These are phyloP conservation scores for Gossypium aridum DNA, from an alignment of 441 rosid species.

Conservation along the genomic window DNA sequence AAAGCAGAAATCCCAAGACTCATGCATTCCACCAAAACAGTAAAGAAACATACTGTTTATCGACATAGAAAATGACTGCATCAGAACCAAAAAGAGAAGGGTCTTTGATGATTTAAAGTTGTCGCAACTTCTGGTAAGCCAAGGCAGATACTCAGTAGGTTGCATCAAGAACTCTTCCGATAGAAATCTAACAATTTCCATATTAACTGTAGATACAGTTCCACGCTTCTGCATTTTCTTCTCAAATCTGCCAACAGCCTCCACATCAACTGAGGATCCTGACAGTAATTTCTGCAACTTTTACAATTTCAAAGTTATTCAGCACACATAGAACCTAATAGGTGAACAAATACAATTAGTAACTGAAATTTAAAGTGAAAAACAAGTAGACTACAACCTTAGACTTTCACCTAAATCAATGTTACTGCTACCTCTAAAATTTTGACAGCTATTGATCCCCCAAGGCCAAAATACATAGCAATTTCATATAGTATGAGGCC, in stretches of 20 bases:
- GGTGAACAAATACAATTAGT: neutral
- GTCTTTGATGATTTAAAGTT: slow-evolving; percentile 56
- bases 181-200: slow-evolving; percentile 58
- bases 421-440: neutral
- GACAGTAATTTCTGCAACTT: slow-evolving; percentile 10
- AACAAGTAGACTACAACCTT: neutral
- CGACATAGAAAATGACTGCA: slow-evolving; percentile 48
- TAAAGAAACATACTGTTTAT: slow-evolving; percentile 32
- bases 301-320: slow-evolving; percentile 13
- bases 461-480: neutral
- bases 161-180: slow-evolving; percentile 42
- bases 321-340: slow-evolving; percentile 9
- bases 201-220: slow-evolving; percentile 43
- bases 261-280: slow-evolving; percentile 5
- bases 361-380: neutral
- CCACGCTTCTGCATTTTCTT: slow-evolving; percentile 49
- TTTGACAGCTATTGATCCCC: neutral
- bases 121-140: slow-evolving; percentile 52
- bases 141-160: slow-evolving; percentile 48
- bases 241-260: slow-evolving; percentile 10
- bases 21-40: neutral
- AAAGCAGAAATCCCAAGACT: neutral
- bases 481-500: neutral
- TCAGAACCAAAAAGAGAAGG: slow-evolving; percentile 58
- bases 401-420: neutral